phyloP scores from a whole-genome alignment of 2,329 filamentous ascomycete species.

The Colletotrichum sp. region DNA sequence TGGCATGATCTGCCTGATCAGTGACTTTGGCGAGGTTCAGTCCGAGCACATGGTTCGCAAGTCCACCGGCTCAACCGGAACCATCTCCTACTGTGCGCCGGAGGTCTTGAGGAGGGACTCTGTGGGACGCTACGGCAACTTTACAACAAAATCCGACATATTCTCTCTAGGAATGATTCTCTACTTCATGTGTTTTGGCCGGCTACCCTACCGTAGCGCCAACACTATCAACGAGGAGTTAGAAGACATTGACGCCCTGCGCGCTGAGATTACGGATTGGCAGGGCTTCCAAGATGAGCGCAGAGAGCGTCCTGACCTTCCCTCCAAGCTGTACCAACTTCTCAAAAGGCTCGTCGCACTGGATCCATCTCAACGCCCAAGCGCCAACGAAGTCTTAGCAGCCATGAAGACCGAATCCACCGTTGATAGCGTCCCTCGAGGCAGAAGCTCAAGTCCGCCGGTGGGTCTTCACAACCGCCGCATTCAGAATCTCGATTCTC shows the following conservation, averaged over 20 bases:
- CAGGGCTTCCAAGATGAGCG: conserved; percentile 82
- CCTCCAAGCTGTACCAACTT: conserved; percentile 83
- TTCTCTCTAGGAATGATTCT: conserved; percentile 98
- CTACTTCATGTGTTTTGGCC: conserved; percentile 96
- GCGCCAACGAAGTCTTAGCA: conserved; percentile 82
- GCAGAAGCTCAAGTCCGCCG: conserved; percentile 36
- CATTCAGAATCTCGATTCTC: conserved; percentile 62
- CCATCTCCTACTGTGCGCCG: conserved; percentile 96
- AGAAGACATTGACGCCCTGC: conserved; percentile 85
- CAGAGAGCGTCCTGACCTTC: conserved; percentile 79
- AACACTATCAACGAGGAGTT: conserved; percentile 89
- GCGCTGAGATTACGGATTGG: conserved; percentile 88
- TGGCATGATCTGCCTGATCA: conserved; percentile 83
- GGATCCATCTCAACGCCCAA: conserved; percentile 77
- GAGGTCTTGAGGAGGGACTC: conserved; percentile 80
- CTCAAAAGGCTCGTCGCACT: conserved; percentile 82
- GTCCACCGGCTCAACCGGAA: conserved; percentile 92
- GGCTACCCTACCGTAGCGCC: conserved; percentile 83
- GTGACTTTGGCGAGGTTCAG: conserved; percentile 97
- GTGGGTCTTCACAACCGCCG: conserved; percentile 48
- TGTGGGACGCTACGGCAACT: conserved; percentile 82
- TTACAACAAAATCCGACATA: conserved; percentile 97
- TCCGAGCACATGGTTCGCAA: conserved; percentile 80
- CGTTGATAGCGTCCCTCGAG: conserved; percentile 44
- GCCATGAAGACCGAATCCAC: conserved; percentile 74